phyloP scores from a whole-genome alignment of 257 asterid genomes.

The Echium plantagineum region DNA sequence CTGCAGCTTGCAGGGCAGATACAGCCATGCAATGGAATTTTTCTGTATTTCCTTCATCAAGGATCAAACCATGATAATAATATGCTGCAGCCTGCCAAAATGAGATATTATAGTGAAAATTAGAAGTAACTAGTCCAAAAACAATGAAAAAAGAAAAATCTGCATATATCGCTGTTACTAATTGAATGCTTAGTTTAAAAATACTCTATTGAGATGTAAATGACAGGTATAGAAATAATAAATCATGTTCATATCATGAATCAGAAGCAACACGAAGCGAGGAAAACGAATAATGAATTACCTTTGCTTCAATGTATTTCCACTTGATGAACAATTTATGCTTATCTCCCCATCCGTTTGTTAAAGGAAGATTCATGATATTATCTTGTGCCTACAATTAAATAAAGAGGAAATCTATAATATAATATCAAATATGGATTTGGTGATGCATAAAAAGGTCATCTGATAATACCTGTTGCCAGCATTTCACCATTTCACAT shows the following conservation, averaged over 20 bases:
- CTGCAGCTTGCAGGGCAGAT: slow-evolving; percentile 95
- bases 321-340: slow-evolving; percentile 74
- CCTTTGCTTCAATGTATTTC: slow-evolving; percentile 92
- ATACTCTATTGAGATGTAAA: no score
- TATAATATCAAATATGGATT: not conserved
- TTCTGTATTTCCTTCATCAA: slow-evolving; percentile 93
- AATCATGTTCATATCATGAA: not conserved
- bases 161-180: no score
- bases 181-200: no score
- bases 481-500: slow-evolving; percentile 83
- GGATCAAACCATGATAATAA: slow-evolving; percentile 94
- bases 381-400: slow-evolving; percentile 78
- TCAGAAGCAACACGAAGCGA: slow-evolving; percentile 1
- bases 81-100: slow-evolving; percentile 74
- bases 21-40: slow-evolving; percentile 97
- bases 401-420: not conserved
- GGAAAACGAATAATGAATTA: slow-evolving; percentile 17
- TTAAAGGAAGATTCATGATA: slow-evolving; percentile 69
- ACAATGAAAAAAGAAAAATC: no score
- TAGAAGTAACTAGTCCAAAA: no score
- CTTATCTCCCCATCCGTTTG: slow-evolving; percentile 98
- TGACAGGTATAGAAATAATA: no score
- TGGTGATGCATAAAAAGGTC: not conserved
- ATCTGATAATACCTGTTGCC: slow-evolving; percentile 63
- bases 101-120: not conserved